phyloP scores from a whole-genome alignment of 164 flowering plant genomes.

The Vitis rupestris region DNA sequence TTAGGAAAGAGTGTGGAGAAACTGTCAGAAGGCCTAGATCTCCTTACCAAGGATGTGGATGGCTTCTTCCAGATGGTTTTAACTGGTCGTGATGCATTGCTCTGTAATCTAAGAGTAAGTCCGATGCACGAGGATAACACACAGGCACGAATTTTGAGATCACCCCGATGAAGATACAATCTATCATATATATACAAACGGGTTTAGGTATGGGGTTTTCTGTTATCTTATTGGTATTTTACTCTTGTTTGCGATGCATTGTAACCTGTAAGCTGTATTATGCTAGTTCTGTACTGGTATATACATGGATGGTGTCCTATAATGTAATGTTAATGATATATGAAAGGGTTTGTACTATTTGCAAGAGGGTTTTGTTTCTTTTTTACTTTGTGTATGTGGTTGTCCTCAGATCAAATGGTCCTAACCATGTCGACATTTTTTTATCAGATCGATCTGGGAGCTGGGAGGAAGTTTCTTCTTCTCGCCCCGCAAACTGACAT shows the following conservation, averaged over 20 bases:
- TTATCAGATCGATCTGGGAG: no score
- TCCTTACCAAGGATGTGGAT: slow-evolving; percentile 66
- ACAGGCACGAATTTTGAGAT: slow-evolving; percentile 25
- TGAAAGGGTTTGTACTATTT: slow-evolving; percentile 3
- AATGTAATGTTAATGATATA: slow-evolving; percentile 13
- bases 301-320: slow-evolving; percentile 10
- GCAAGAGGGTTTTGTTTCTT: neutral
- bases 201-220: slow-evolving; percentile 12
- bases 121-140: slow-evolving; percentile 16
- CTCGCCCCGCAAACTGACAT: no score
- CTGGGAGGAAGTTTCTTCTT: no score
- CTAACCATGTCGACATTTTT: no score
- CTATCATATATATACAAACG: neutral
- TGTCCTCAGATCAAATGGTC: no score
- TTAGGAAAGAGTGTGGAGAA: slow-evolving; percentile 35
- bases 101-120: slow-evolving; percentile 55
- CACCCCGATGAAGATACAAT: slow-evolving; percentile 8
- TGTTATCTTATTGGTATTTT: neutral
- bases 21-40: slow-evolving; percentile 64
- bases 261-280: slow-evolving; percentile 1
- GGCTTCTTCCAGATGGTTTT: slow-evolving; percentile 77
- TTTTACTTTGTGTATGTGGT: neutral
- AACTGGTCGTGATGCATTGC: slow-evolving; percentile 82
- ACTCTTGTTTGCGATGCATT: neutral
- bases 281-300: neutral